phyloP scores from a whole-genome alignment of 1,139 yeast genomes.

The Schwanniomyces etchellsii region DNA sequence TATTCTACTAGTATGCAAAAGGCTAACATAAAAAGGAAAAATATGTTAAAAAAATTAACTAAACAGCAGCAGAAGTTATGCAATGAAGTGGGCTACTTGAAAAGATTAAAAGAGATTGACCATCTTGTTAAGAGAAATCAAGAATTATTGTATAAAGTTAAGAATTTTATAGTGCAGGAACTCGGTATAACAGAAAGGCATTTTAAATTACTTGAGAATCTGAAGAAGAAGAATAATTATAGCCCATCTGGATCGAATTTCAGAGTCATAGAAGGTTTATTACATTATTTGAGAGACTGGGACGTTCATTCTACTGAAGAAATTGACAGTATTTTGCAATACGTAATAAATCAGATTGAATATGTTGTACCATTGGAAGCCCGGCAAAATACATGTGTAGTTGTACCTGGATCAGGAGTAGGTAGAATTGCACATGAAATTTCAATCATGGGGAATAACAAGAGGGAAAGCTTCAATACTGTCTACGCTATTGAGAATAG shows the following conservation, averaged over 20 bases:
- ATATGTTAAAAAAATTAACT: too few relatives aligned
- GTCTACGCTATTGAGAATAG: constrained; percentile 72
- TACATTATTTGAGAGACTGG: constrained; percentile 79
- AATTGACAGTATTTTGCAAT: constrained; percentile 46
- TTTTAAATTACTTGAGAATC: not conserved
- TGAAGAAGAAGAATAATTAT: constrained; percentile 2
- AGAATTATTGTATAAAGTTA: not conserved
- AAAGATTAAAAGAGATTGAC: constrained; percentile 45
- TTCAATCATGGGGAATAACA: constrained; percentile 23
- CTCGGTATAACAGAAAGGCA: not conserved
- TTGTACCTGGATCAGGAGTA: constrained; percentile 77
- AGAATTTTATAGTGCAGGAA: not conserved
- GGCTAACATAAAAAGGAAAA: too few relatives aligned
- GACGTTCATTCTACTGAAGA: constrained; percentile 38
- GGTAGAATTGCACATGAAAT: constrained; percentile 67
- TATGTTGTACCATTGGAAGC: constrained; percentile 18
- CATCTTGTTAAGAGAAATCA: constrained; percentile 4
- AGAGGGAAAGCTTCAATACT: constrained; percentile 27
- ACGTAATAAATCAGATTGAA: constrained; percentile 31
- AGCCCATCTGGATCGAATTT: constrained; percentile 34
- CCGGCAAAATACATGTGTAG: constrained; percentile 35
- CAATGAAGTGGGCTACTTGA: constrained; percentile 48
- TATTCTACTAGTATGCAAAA: too few relatives aligned
- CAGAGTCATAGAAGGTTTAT: constrained; percentile 62
- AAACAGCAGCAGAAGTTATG: constrained; percentile 51